Percentiles rank a stretch among this genome's conserved stretches.
Evolutionary conservation across 805 yeast genomes (phyloP).

Genomic region (Tetrapisispora iriomotensis): DNA sequence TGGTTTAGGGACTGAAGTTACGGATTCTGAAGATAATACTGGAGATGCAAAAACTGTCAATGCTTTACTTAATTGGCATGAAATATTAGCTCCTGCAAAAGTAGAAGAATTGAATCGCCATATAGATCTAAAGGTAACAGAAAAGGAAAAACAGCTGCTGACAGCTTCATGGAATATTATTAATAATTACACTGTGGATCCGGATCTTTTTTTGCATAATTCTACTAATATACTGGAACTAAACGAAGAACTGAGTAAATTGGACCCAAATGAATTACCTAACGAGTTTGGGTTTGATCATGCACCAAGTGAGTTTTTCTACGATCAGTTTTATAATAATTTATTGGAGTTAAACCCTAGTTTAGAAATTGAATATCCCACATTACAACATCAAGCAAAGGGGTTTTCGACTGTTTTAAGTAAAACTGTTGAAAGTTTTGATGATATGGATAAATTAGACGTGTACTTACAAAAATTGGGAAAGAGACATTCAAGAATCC

Average conservation of each 20-base stretch:
- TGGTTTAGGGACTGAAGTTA: too few relatives aligned
- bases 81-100: neutral
- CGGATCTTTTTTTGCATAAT: neutral
- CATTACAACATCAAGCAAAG: slow-evolving; percentile 68
- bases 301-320: slow-evolving; percentile 46
- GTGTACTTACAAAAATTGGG: slow-evolving; percentile 55
- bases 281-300: neutral
- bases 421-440: slow-evolving; percentile 55
- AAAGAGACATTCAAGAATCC: slow-evolving; percentile 62
- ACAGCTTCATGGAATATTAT: neutral
- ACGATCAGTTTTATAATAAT: slow-evolving; percentile 68
- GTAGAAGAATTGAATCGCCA: neutral
- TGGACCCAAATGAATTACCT: neutral
- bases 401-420: slow-evolving; percentile 73
- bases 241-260: neutral
- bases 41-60: neutral
- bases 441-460: slow-evolving; percentile 46
- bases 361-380: slow-evolving; percentile 59
- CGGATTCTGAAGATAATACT: neutral
- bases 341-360: slow-evolving; percentile 50
- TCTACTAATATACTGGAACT: neutral
- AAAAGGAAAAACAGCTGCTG: neutral
- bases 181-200: neutral
- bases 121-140: neutral
- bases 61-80: neutral